These are phyloP conservation scores for Hypoxylon rickii DNA, from an alignment of 495 filamentous ascomycete genomes.

Conservation along the genomic window DNA sequence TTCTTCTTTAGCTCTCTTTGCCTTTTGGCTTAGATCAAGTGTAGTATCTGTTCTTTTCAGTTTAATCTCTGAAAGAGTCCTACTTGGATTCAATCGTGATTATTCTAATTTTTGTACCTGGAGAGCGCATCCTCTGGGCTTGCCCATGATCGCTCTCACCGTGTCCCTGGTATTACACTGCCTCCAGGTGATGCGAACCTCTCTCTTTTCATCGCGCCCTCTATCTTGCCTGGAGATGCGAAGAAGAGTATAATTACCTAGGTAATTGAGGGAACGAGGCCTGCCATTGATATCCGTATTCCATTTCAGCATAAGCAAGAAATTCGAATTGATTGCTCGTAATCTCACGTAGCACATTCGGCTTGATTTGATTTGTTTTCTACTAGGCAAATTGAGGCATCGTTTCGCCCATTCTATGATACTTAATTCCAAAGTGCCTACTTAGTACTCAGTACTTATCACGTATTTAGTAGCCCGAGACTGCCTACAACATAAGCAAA, in stretches of 20 bases:
- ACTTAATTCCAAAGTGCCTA: too few species aligned
- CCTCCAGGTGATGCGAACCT: constrained; percentile 77
- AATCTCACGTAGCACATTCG: too few species aligned
- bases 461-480: too few species aligned
- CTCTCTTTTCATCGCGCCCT: constrained; percentile 55
- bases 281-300: too few species aligned
- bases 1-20: constrained; percentile 53
- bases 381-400: too few species aligned
- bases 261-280: too few species aligned
- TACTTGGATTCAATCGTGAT: constrained; percentile 76
- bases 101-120: constrained; percentile 76
- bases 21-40: constrained; percentile 96
- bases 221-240: constrained; percentile 61
- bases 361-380: too few species aligned
- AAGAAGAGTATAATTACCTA: constrained; percentile 57
- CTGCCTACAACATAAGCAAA: too few species aligned
- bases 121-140: constrained; percentile 72
- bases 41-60: constrained; percentile 99
- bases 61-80: constrained; percentile 78
- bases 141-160: constrained; percentile 72
- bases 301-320: too few species aligned
- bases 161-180: constrained; percentile 92
- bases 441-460: too few species aligned
- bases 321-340: too few species aligned
- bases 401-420: too few species aligned